These are phyloP conservation scores for Penicillium argentinense DNA, from an alignment of 495 filamentous ascomycete species.

Conservation along the genomic window DNA sequence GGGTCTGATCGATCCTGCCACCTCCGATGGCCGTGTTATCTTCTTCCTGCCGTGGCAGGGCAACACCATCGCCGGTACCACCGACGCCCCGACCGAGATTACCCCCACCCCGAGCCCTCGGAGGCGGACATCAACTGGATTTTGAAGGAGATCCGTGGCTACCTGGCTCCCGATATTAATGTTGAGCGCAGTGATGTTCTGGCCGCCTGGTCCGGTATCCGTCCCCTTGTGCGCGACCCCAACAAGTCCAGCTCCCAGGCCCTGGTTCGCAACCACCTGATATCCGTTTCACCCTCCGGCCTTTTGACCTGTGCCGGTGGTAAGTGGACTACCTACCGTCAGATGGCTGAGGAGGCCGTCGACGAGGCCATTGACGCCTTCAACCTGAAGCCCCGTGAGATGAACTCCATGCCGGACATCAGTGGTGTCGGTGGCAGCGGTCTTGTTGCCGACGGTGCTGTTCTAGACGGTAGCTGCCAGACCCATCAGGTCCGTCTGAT, in stretches of 20 bases:
- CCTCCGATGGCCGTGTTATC: slow-evolving; percentile 94
- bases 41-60: slow-evolving; percentile 99
- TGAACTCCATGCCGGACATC: slow-evolving; percentile 65
- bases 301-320: slow-evolving; percentile 94
- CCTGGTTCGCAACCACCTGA: slow-evolving; percentile 91
- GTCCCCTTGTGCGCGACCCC: slow-evolving; percentile 91
- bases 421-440: slow-evolving; percentile 68
- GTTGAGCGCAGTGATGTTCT: slow-evolving; percentile 93
- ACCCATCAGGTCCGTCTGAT: slow-evolving; percentile 88
- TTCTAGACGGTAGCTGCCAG: slow-evolving; percentile 82
- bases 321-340: slow-evolving; percentile 98
- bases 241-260: slow-evolving; percentile 92
- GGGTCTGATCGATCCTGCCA: slow-evolving; percentile 93
- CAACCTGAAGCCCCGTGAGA: slow-evolving; percentile 60
- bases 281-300: slow-evolving; percentile 82
- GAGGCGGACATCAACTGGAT: slow-evolving; percentile 98
- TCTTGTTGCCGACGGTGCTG: slow-evolving; percentile 67
- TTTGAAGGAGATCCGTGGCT: slow-evolving; percentile 82
- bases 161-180: slow-evolving; percentile 89
- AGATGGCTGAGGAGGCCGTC: slow-evolving; percentile 97
- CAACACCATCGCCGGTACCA: slow-evolving; percentile 97
- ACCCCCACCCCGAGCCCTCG: slow-evolving; percentile 79
- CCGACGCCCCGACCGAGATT: slow-evolving; percentile 82
- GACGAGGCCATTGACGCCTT: slow-evolving; percentile 84
- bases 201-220: slow-evolving; percentile 93